Percentiles rank a stretch among this genome's conserved stretches.
Conservation (phyloP, 129 eudicot species). For the Helianthus annuus region HanXRQr2.0-SUNRISE NC_035441.2:182802503-182803002, state of each 20-base stretch:
- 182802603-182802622: no score
- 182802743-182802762: neutral
- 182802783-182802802: conserved; percentile 47
- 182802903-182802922: neutral
- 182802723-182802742: neutral
- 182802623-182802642: no score
- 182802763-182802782: neutral
- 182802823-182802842: conserved; percentile 44
- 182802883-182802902: neutral
- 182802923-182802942: neutral
- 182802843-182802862: neutral
- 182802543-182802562: no score
- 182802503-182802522: no score
- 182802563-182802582: no score
- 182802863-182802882: neutral
- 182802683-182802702: no score
- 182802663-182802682: no score
- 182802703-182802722: neutral
- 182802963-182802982: no score
- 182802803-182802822: conserved; percentile 43
- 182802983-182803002: no score
- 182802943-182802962: neutral
- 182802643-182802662: no score
- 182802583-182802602: no score
- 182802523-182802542: no score